Base-by-base conservation (phyloP, 495 filamentous ascomycete genomes). In the Xylaria longipes region DNA sequence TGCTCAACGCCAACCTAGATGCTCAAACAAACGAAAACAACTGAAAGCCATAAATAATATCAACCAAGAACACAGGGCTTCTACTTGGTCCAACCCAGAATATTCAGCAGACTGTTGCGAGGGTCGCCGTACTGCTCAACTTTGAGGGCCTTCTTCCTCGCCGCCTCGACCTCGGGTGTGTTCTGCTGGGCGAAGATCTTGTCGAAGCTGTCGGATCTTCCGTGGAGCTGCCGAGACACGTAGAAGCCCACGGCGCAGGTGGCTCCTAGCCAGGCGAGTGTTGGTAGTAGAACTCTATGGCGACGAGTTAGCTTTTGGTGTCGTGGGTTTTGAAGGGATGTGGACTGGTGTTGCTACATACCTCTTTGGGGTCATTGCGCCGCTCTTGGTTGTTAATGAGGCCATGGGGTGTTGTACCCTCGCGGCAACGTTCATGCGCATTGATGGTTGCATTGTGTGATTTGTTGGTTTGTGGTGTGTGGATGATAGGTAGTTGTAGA, bases 121-220 rank as follows among this genome's bases (percentile, higher is more conserved):
- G 81, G 81, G 58, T 83, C 80, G 8, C 81, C 81, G 72, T 81
- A 77, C 25, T 56, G 68, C 22, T 82, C 80, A 39, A 83, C 75
- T 39, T 74, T 50, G 11, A 80, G 70, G 27, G 43, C 72, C 39
- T 61, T 69, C 43, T 75, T 81, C 60, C 81, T 64, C 8, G 79
- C 71, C 41, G 72, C 72, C 57, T 80, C 74, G 37, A 81, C 80
- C 22, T 77, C 71, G 37, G 81, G 77, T 0, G 81, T 81, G 72
- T 83, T 82, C 65, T 83, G 79, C 69, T 83, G 78, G 0, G 81
- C 68, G 63, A 82, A 83, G 73, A 81, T 80, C 43, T 74, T 71
- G 73, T 83, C 80, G 76, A 83, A 78, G 37, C 74, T 73, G 17
- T 74, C 71, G 41, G 81, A 74, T 41, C 82, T 76, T 27, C 72